Evolutionary conservation across 331 rosid species (phyloP), one percentile per base, ranked within the genome.

Genomic region (Rhamnella rubrinervis): DNA sequence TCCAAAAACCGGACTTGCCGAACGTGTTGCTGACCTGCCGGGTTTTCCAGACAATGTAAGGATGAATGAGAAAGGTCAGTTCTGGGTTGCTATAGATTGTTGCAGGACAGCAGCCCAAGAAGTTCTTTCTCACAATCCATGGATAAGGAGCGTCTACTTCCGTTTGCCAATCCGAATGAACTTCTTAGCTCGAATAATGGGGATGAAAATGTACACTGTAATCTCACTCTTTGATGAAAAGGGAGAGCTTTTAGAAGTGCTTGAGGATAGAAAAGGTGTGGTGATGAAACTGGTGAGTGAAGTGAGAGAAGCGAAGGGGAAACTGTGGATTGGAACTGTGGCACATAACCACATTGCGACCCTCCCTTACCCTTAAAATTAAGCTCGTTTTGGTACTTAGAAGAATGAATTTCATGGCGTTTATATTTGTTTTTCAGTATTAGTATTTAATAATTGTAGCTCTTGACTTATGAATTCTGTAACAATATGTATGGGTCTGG

Each of bases 81-180:
- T 87, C 56, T 93, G 98, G 97, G 95, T 93, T 8, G 98, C 97
- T 15, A 93, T 91, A 52, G 98, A 93, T 11, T 93, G 98, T 70
- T 93, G 98, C 56, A 77, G 95, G 23, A 91, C 97, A 0, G 60
- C 76, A 6, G 80, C 85, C 9, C 93, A 93, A 70, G 92, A 89
- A 57, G 68, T 93, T 50, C 79, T 93, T 0, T 75, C 84, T 3
- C 70, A 82, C n/a, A 88, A 93, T 80, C 98, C 98, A 69, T 93
- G 95, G 98, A 16, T 90, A 28, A 78, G 85, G 62, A 88, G 61
- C 19, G 18, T 88, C 8, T 93, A 91, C 80, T 93, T 93, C 50
- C 81, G 92, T 8, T 61, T 93, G 21, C 98, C 97, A 3, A 73
- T 89, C 4, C 80, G 64, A 37, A 87, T 93, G 98, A 81, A 73